Conservation (phyloP, 129 eudicot genomes). For the Flaveria ramosissima region DNA sequence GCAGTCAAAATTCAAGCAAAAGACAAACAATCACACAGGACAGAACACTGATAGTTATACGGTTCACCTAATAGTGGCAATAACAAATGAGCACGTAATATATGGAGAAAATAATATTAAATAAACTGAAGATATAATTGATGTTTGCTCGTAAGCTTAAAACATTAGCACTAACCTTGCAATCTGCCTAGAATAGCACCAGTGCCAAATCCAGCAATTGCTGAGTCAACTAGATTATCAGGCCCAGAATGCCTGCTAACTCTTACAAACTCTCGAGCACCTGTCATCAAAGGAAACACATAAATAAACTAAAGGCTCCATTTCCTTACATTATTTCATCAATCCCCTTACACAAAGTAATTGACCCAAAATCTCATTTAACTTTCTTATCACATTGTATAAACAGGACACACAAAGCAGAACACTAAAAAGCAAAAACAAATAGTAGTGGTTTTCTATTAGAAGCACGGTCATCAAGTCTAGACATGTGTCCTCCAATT, state of each 20-base stretch:
- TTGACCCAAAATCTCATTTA: constrained; percentile 9
- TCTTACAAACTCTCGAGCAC: constrained; percentile 89
- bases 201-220: constrained; percentile 82
- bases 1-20: neutral
- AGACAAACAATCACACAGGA: neutral
- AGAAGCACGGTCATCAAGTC: neutral
- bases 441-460: neutral
- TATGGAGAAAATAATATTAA: neutral
- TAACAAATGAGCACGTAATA: neutral
- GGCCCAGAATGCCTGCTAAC: constrained; percentile 62
- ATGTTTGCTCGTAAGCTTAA: neutral
- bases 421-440: neutral
- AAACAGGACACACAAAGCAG: neutral
- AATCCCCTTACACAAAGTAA: neutral
- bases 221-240: constrained; percentile 79
- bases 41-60: neutral
- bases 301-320: neutral
- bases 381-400: neutral
- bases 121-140: neutral
- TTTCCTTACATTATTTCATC: neutral
- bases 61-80: neutral
- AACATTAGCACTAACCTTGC: constrained; percentile 60
- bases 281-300: constrained; percentile 42
- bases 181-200: constrained; percentile 97
- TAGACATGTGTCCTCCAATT: neutral